A percentile compares a stretch with the other conserved stretches of the same genome.
Evolutionary conservation across 805 yeast species (phyloP).

Genomic region (Schwanniomyces sp.): DNA sequence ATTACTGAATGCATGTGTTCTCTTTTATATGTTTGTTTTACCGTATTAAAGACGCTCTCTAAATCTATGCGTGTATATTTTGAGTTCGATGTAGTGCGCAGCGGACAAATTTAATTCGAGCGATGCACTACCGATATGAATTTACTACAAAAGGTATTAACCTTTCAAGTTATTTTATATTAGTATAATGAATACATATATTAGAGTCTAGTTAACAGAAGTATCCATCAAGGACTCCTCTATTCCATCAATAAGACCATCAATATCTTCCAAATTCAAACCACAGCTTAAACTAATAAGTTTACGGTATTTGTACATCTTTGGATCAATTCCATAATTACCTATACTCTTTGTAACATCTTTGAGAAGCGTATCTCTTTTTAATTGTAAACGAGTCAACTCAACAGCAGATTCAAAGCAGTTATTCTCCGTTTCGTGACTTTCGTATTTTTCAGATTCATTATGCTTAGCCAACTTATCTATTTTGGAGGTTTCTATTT

Average conservation of each 20-base stretch:
- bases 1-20: conserved; percentile 5
- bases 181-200: not conserved
- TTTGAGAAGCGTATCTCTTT: conserved; percentile 42
- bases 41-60: not conserved
- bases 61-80: not conserved
- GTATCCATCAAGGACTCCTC: conserved; percentile 37
- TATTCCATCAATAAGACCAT: conserved; percentile 79
- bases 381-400: conserved; percentile 53
- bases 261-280: conserved; percentile 74
- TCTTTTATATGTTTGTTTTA: conserved; percentile 6
- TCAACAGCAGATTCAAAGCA: conserved; percentile 18
- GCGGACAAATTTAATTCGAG: not conserved
- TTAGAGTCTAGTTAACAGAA: conserved; percentile 2
- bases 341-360: conserved; percentile 49
- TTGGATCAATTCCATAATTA: conserved; percentile 47
- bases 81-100: not conserved
- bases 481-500: conserved; percentile 45
- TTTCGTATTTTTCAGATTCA: conserved; percentile 16
- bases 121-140: not conserved
- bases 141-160: not conserved
- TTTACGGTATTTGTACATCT: conserved; percentile 73
- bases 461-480: conserved; percentile 46
- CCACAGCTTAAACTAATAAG: conserved; percentile 78
- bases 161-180: not conserved
- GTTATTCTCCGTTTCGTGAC: conserved; percentile 12